Evolutionary conservation across 345 rosid genomes (phyloP).

Genomic region (Cardamine chenopodiifolia): DNA sequence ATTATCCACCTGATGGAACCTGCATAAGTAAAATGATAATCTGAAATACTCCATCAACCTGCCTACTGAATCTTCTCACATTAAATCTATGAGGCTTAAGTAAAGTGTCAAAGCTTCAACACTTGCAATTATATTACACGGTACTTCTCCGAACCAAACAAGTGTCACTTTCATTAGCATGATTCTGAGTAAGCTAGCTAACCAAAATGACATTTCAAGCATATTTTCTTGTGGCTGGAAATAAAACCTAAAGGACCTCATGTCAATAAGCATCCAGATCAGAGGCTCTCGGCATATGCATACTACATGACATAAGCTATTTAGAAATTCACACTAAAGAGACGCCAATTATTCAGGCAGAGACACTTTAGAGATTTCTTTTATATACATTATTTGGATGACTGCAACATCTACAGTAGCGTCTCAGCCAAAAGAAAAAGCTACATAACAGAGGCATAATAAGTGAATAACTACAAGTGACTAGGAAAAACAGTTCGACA

Average conservation of each 20-base stretch:
- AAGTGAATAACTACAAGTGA: not conserved
- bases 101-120: not conserved
- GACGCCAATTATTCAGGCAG: conserved; percentile 4
- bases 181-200: conserved; percentile 14
- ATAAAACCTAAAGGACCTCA: not conserved
- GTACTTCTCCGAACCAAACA: not conserved
- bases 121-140: not conserved
- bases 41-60: conserved; percentile 20
- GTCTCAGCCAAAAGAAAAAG: not conserved
- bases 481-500: conserved; percentile 9
- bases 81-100: not conserved
- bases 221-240: conserved; percentile 15
- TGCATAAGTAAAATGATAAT: conserved; percentile 42
- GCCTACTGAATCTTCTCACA: conserved; percentile 14
- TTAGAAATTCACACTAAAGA: not conserved
- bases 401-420: not conserved
- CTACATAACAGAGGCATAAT: conserved; percentile 13
- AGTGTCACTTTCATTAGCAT: conserved; percentile 14
- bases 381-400: not conserved
- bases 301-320: conserved; percentile 4
- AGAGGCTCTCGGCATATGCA: conserved; percentile 24
- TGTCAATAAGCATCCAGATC: conserved; percentile 20
- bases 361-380: conserved; percentile 4
- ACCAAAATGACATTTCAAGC: not conserved
- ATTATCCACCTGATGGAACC: conserved; percentile 94